A percentile compares a stretch with the other conserved stretches of the same genome.
Conservation (phyloP, 208 protist genomes). For the Leptomonas pyrrhocoris region DNA sequence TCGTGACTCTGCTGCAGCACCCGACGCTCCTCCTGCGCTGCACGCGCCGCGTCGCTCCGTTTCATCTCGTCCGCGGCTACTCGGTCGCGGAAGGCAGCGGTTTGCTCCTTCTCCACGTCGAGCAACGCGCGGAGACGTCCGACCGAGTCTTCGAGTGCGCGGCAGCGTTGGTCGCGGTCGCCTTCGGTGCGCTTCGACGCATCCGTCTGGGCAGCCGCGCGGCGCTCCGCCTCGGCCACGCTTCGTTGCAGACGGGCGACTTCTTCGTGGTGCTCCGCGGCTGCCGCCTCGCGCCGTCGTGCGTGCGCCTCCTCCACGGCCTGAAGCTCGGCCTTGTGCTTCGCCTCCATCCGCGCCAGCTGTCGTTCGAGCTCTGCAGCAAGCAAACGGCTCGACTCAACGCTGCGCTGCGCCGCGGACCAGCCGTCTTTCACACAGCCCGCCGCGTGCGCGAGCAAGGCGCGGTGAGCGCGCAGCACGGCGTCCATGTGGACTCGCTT, state of each 20-base stretch:
- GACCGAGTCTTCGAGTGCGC: conserved; percentile 5
- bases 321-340: conserved; percentile 23
- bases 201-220: conserved; percentile 3
- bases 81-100: conserved; percentile 12
- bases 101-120: conserved; percentile 25
- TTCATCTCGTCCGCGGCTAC: conserved; percentile 28
- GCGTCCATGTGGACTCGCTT: conserved; percentile 24
- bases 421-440: conserved; percentile 24
- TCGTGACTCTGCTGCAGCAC: conserved; percentile 37
- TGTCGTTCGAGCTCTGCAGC: conserved; percentile 27
- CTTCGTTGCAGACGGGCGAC: conserved; percentile 22
- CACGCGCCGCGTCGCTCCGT: conserved; percentile 17
- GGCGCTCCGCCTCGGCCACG: conserved; percentile 21
- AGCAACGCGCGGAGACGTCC: conserved; percentile 21
- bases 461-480: conserved; percentile 20
- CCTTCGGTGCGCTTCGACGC: conserved; percentile 2
- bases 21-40: conserved; percentile 38
- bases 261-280: conserved; percentile 23
- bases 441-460: conserved; percentile 12
- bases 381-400: neutral
- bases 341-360: conserved; percentile 18
- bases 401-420: conserved; percentile 9
- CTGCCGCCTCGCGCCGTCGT: conserved; percentile 17
- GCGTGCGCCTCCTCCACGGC: conserved; percentile 26
- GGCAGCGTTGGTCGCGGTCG: conserved; percentile 18